Base-by-base conservation (phyloP, 371 early-diverging fungal species). In the Catenaria anguillulae region DNA sequence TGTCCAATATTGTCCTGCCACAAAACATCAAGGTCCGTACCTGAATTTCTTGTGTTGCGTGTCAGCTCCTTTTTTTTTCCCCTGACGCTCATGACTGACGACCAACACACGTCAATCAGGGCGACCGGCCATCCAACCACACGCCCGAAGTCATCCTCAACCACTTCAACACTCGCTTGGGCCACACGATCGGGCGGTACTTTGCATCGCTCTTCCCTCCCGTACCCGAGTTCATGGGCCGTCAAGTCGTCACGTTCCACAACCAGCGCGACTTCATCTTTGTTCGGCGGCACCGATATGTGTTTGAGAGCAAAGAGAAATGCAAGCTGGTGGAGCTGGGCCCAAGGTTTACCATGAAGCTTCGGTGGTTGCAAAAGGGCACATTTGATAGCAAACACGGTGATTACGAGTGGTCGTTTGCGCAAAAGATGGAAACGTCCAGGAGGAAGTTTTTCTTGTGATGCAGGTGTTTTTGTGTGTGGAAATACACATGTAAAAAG, bases 191-290 rank as follows among this genome's bases (percentile, higher is more conserved):
- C 52, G 99, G 97, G 29, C 81, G 98, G 43, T 89, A 93, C 88
- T 89, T 98, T 76, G 91, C 93, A 24, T 34, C 58, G 29, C 24
- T 42, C 36, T 58, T 58, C 36, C 58, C 58, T 34, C 58, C 58
- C 6, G 36, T 34, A 21, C 58, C 58, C 15, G 58, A 58, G 13
- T 58, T 42, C 31, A 10, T 15, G 29, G 58, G 58, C 43, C 58
- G 98, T 56, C 97, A 98, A 69, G 97, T 87, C 15, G 90, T 84
- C 6, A 98, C 98, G 6, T 89, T 98, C 75, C 97, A 97, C 70
- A 98, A 98, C 68, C 97, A 98, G 72, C 90, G 98, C 52, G 99
- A 99, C 73, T 99, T 97, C 68, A 93, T 99, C 63, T 98, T 97
- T 73, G 96, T 99, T 69, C 81, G 99, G 70, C 80, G 98, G 42